Percentiles rank a stretch among this genome's conserved stretches.
Evolutionary conservation across 352 stramenopile genomes (phyloP).

Genomic region (Phytophthora idaei): DNA sequence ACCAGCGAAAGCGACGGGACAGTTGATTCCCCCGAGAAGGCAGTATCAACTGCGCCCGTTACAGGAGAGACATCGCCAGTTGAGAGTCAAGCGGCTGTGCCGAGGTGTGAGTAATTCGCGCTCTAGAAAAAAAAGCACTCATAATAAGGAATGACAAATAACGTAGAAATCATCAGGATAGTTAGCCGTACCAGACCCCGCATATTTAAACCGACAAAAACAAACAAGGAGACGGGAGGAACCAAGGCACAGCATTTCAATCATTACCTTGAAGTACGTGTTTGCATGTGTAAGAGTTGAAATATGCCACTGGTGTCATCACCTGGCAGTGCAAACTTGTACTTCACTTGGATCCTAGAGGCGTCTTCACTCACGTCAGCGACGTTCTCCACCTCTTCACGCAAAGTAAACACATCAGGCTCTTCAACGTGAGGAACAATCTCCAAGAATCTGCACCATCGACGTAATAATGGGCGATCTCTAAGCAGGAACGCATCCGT

Average conservation of each 20-base stretch:
- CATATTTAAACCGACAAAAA: slow-evolving; percentile 32
- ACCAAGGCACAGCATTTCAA: not conserved
- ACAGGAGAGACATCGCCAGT: slow-evolving; percentile 10
- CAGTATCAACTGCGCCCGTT: slow-evolving; percentile 7
- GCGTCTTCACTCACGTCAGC: slow-evolving; percentile 14
- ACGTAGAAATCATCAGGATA: slow-evolving; percentile 35
- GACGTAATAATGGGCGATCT: slow-evolving; percentile 41
- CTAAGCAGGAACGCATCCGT: slow-evolving; percentile 47
- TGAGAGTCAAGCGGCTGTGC: slow-evolving; percentile 8
- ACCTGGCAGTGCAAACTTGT: slow-evolving; percentile 36
- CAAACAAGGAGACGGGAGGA: not conserved
- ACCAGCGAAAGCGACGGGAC: slow-evolving; percentile 14
- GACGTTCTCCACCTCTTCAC: slow-evolving; percentile 34
- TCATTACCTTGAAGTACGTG: slow-evolving; percentile 1
- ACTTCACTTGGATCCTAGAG: slow-evolving; percentile 29
- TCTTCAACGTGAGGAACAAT: slow-evolving; percentile 31
- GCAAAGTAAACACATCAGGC: slow-evolving; percentile 38
- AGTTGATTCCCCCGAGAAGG: slow-evolving; percentile 9
- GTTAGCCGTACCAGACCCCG: slow-evolving; percentile 10
- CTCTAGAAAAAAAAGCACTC: slow-evolving; percentile 22
- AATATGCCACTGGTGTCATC: slow-evolving; percentile 32
- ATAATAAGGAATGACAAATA: slow-evolving; percentile 28
- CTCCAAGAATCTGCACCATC: slow-evolving; percentile 63
- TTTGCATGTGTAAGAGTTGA: slow-evolving; percentile 42
- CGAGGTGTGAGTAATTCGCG: not conserved